Percentiles rank a stretch among this genome's conserved stretches.
Evolutionary conservation across 176 grass and related monocot genomes (phyloP).

Genomic region (Oryza longistaminata): DNA sequence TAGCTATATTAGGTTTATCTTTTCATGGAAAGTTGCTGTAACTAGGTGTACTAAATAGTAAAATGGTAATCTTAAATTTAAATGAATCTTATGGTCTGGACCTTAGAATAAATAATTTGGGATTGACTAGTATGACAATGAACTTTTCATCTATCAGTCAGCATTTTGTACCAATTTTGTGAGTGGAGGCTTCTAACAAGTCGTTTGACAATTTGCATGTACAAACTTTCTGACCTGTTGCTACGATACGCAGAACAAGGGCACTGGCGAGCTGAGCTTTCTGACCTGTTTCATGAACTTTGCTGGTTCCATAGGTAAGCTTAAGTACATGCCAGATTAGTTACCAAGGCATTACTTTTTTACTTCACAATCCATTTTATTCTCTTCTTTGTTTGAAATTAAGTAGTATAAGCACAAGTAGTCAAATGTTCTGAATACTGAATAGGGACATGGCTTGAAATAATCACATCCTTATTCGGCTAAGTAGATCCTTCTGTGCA

Average conservation of each 20-base stretch:
- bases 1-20: not conserved
- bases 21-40: slow-evolving; percentile 11
- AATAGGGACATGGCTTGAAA: slow-evolving; percentile 13
- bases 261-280: slow-evolving; percentile 86
- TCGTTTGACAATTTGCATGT: not conserved
- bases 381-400: not conserved
- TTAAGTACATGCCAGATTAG: slow-evolving; percentile 16
- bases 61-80: not conserved
- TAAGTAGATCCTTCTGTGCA: not conserved
- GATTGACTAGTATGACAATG: not conserved
- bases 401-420: not conserved
- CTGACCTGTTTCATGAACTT: slow-evolving; percentile 97
- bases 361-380: slow-evolving; percentile 4
- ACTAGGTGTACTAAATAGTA: not conserved
- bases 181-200: not conserved
- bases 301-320: slow-evolving; percentile 82
- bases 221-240: not conserved
- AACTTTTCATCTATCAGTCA: not conserved
- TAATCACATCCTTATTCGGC: slow-evolving; percentile 12
- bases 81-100: not conserved
- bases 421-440: not conserved
- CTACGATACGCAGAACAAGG: slow-evolving; percentile 77
- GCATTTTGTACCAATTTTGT: not conserved
- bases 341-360: slow-evolving; percentile 7
- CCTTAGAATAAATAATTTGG: not conserved